A percentile compares a stretch with the other conserved stretches of the same genome.
phyloP scores from a whole-genome alignment of 2,329 filamentous ascomycete species.

The Phialocephala subalpina region DNA sequence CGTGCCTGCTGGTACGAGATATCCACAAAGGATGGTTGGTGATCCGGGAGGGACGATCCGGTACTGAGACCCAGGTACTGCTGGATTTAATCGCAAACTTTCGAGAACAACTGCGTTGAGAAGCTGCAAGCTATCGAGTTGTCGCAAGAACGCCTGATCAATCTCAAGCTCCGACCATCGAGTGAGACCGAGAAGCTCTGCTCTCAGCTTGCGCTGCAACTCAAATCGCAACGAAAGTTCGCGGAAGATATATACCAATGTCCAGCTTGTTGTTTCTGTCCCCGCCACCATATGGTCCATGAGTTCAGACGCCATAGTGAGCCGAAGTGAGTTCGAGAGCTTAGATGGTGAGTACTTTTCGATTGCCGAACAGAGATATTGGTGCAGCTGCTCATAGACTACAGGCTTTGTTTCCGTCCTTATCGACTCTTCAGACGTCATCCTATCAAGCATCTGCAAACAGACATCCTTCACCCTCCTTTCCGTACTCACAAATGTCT shows the following conservation, averaged over 20 bases:
- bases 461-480: conserved; percentile 11
- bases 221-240: conserved; percentile 55
- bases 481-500: too few relatives aligned
- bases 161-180: not conserved
- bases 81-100: conserved; percentile 60
- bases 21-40: conserved; percentile 36
- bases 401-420: conserved; percentile 12
- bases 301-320: conserved; percentile 68
- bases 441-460: conserved; percentile 9
- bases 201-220: conserved; percentile 41
- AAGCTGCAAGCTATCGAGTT: conserved; percentile 55
- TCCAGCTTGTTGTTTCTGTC: conserved; percentile 77
- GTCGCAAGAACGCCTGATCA: conserved; percentile 45
- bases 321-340: conserved; percentile 4
- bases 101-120: conserved; percentile 62
- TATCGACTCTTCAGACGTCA: not conserved
- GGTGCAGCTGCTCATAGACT: conserved; percentile 12
- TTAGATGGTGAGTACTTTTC: conserved; percentile 8
- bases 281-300: conserved; percentile 79
- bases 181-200: conserved; percentile 45
- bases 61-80: conserved; percentile 61
- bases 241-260: conserved; percentile 66
- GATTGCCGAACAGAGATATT: conserved; percentile 12
- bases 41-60: conserved; percentile 44
- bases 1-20: conserved; percentile 56